These are phyloP conservation scores for Globisporangium apiculatum DNA, from an alignment of 352 stramenopile genomes.

Conservation along the genomic window DNA sequence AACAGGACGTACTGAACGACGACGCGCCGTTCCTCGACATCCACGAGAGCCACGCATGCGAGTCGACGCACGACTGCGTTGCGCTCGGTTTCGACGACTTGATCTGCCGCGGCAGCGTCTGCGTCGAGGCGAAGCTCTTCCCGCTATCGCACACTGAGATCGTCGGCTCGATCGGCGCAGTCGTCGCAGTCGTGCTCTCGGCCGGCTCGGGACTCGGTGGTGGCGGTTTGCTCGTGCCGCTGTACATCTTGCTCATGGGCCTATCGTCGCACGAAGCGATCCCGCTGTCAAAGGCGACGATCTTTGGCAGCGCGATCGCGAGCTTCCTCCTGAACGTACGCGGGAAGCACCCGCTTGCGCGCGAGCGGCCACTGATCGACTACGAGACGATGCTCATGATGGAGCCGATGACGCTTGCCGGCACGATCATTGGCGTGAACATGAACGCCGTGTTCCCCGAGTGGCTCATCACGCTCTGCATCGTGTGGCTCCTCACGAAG, in stretches of 20 bases:
- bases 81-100: constrained; percentile 24
- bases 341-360: constrained; percentile 56
- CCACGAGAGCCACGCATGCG: constrained; percentile 21
- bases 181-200: constrained; percentile 53
- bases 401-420: constrained; percentile 81
- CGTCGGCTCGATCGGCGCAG: constrained; percentile 52
- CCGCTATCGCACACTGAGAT: constrained; percentile 49
- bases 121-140: constrained; percentile 49
- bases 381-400: constrained; percentile 83
- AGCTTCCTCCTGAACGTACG: constrained; percentile 65
- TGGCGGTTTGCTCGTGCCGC: constrained; percentile 65
- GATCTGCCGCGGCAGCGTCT: constrained; percentile 44
- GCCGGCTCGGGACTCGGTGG: constrained; percentile 63
- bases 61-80: constrained; percentile 42
- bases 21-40: constrained; percentile 13
- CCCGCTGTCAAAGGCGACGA: constrained; percentile 77
- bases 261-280: constrained; percentile 77
- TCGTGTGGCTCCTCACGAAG: constrained; percentile 71
- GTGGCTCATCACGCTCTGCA: constrained; percentile 76
- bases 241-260: constrained; percentile 73
- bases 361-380: constrained; percentile 63
- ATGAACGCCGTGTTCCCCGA: constrained; percentile 79
- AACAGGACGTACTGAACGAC: constrained; percentile 11
- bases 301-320: constrained; percentile 74
- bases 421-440: constrained; percentile 83